Evolutionary conservation across 352 stramenopile genomes (phyloP).

Genomic region (Aphanomyces astaci): DNA sequence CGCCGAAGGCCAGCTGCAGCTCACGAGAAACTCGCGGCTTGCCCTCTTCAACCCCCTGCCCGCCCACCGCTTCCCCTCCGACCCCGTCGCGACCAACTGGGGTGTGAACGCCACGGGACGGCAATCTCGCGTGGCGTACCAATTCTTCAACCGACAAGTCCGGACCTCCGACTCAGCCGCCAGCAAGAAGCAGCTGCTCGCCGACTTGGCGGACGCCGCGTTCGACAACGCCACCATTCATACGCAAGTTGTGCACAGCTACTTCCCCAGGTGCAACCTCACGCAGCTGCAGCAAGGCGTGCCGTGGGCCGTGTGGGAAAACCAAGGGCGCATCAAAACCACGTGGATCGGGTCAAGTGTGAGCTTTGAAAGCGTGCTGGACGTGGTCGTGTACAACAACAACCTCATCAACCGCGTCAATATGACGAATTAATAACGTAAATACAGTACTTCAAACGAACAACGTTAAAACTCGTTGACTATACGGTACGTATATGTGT

Average conservation of each 20-base stretch:
- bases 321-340: background rate
- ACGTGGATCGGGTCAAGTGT: background rate
- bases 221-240: background rate
- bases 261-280: background rate
- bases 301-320: background rate
- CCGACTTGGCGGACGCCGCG: background rate
- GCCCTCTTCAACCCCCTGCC: background rate
- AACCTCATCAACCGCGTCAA: background rate
- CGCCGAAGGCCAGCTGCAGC: background rate
- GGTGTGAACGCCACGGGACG: background rate
- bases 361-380: conserved; percentile 1
- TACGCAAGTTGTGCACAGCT: background rate
- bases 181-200: background rate
- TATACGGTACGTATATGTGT: no score
- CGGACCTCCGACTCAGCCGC: background rate
- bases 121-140: background rate
- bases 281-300: background rate
- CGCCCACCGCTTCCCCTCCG: background rate
- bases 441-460: no score
- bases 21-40: background rate
- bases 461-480: no score
- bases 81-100: background rate
- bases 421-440: background rate
- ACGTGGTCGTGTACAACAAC: no score
- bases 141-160: background rate